These are phyloP conservation scores for Niebla homalea DNA, from an alignment of 495 filamentous ascomycete species.

Conservation along the genomic window DNA sequence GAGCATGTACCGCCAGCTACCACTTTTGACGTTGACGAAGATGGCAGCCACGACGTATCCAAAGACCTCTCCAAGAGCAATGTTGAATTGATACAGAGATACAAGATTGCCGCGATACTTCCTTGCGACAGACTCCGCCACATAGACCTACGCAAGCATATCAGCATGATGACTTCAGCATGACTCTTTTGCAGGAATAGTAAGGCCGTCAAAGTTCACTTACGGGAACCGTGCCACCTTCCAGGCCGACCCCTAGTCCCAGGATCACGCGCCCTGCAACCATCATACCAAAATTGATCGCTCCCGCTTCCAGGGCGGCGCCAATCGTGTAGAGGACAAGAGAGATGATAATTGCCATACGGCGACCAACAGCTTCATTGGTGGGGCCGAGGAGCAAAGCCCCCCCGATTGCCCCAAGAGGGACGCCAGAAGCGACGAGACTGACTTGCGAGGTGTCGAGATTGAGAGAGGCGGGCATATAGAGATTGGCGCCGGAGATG, in stretches of 20 bases:
- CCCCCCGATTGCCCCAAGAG: conserved; percentile 46
- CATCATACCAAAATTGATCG: conserved; percentile 47
- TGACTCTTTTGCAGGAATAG: not conserved
- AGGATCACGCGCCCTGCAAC: conserved; percentile 46
- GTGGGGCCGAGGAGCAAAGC: conserved; percentile 42
- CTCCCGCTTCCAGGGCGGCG: conserved; percentile 45
- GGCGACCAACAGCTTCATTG: conserved; percentile 45
- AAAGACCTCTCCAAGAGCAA: conserved; percentile 48
- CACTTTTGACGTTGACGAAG: conserved; percentile 38
- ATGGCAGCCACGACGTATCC: conserved; percentile 51
- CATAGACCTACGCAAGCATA: conserved; percentile 27
- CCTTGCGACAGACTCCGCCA: conserved; percentile 33
- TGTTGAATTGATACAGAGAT: conserved; percentile 50
- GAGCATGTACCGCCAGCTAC: conserved; percentile 54
- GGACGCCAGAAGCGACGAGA: conserved; percentile 45
- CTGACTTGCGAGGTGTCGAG: conserved; percentile 33
- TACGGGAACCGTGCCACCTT: conserved; percentile 47
- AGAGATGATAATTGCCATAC: conserved; percentile 46
- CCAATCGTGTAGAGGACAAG: conserved; percentile 46
- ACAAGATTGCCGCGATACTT: conserved; percentile 47
- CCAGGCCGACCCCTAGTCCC: conserved; percentile 45
- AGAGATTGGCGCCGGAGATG: conserved; percentile 47
- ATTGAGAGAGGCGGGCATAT: conserved; percentile 34
- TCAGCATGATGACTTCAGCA: not conserved
- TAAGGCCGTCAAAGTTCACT: conserved; percentile 37